A percentile compares a stretch with the other conserved stretches of the same genome.
phyloP scores from a whole-genome alignment of 148 eudicot species.

The Pouteria glomerata region DNA sequence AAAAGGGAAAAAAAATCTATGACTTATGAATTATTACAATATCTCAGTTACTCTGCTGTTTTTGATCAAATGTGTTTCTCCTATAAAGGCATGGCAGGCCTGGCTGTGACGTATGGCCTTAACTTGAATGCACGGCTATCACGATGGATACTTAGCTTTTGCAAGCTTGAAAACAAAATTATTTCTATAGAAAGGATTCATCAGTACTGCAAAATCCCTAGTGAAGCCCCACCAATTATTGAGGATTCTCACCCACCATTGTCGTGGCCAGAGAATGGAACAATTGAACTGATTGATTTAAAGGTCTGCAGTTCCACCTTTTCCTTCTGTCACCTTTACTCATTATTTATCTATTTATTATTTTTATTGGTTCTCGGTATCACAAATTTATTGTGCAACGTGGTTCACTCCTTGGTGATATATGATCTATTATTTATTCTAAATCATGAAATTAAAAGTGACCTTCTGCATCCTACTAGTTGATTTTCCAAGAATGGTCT shows the following conservation, averaged over 20 bases:
- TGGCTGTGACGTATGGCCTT: constrained; percentile 97
- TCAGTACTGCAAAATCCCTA: constrained; percentile 79
- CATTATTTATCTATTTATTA: constrained; percentile 5
- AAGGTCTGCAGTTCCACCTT: constrained; percentile 42
- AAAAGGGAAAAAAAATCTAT: neutral
- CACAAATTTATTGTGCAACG: neutral
- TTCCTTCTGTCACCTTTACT: neutral
- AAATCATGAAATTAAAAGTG: neutral
- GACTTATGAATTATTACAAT: neutral
- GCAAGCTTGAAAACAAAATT: constrained; percentile 98
- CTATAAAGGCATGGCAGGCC: constrained; percentile 90
- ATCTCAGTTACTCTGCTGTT: neutral
- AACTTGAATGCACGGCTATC: constrained; percentile 92
- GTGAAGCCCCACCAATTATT: constrained; percentile 87
- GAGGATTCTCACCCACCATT: constrained; percentile 70
- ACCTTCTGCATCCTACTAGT: neutral
- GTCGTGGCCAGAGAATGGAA: constrained; percentile 86
- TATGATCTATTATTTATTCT: neutral
- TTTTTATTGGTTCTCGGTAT: neutral
- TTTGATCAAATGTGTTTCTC: constrained; percentile 16
- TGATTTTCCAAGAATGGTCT: neutral
- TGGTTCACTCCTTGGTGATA: neutral
- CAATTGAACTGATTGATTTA: constrained; percentile 70
- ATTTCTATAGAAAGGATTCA: constrained; percentile 92
- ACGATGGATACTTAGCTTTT: constrained; percentile 98